These are phyloP conservation scores for Blastocystis sp. DNA, from an alignment of 352 stramenopile species.

Conservation along the genomic window DNA sequence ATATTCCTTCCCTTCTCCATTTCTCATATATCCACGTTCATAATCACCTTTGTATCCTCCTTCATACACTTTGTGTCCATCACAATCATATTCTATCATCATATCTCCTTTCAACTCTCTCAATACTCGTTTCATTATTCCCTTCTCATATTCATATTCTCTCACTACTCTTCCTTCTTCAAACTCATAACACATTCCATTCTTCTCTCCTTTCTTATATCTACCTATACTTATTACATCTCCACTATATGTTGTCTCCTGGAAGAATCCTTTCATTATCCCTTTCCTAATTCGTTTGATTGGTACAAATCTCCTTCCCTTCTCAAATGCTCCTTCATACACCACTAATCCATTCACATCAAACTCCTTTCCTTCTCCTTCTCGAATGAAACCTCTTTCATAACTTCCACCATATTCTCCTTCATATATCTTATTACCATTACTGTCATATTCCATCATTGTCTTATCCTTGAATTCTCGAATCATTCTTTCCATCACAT, in stretches of 20 bases:
- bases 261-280: neutral
- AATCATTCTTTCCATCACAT: neutral
- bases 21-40: neutral
- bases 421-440: neutral
- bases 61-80: neutral
- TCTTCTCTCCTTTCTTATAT: neutral
- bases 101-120: neutral
- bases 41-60: neutral
- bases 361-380: neutral
- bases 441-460: neutral
- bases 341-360: neutral
- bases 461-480: neutral
- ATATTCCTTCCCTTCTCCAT: neutral
- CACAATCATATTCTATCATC: neutral
- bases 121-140: neutral
- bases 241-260: neutral
- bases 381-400: neutral
- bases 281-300: neutral
- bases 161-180: neutral
- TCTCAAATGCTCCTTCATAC: neutral
- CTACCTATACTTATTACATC: neutral
- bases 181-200: neutral
- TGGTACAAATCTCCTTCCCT: neutral
- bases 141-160: neutral
- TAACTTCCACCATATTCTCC: neutral